Base-by-base conservation (phyloP, 2,329 filamentous ascomycete genomes). In the Colletotrichum eleusines region DNA sequence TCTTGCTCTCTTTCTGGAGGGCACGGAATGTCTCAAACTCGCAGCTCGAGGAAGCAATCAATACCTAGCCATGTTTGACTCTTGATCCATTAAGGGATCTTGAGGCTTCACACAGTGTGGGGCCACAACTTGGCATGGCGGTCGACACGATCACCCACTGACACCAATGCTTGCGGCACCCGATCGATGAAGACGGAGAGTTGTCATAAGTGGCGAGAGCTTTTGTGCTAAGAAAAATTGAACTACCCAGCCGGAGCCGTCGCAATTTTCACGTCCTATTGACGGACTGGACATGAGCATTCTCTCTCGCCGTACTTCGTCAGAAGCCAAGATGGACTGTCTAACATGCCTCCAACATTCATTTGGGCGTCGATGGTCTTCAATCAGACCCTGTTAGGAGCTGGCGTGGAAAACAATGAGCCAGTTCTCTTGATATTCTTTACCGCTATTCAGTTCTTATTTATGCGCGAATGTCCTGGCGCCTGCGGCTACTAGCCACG, bases 71-170 rank as follows among this genome's bases (percentile, higher is more conserved):
- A 55, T 50, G 63, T 61, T 61, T 70, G 63, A 70, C 67, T 54
- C 61, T 28, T 42, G 50, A 70, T 50, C 48, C 40, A 63, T 70
- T 63, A 70, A 63, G 63, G 67, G 63, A 66, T 33, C 40, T 60
- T 8, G 33, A 48, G n/a, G 28, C 31, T 42, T 57, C 63, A 66
- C 63, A 61, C 63, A 20, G 55, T 66, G 63, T 50, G 63, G 67
- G 66, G 54, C 48, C n/a, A 33, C 16, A 38, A 26, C 54, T 26
- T n/a, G 20, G 12, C n/a, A 33, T 54, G 35, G 35, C 38, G 31
- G 12, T 46, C n/a, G n/a, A n/a, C 7, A 11, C n/a, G 16, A 61
- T 35, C 55, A 53, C n/a, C 50, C 26, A 9, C 20, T 16, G 11
- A 60, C 16, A 26, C 26, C 44, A 38, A 65, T 58, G 44, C 44